Evolutionary conservation across 306 rosid genomes (phyloP), one percentile per base, ranked within the genome.

Genomic region (Chamaecrista fasciculata): DNA sequence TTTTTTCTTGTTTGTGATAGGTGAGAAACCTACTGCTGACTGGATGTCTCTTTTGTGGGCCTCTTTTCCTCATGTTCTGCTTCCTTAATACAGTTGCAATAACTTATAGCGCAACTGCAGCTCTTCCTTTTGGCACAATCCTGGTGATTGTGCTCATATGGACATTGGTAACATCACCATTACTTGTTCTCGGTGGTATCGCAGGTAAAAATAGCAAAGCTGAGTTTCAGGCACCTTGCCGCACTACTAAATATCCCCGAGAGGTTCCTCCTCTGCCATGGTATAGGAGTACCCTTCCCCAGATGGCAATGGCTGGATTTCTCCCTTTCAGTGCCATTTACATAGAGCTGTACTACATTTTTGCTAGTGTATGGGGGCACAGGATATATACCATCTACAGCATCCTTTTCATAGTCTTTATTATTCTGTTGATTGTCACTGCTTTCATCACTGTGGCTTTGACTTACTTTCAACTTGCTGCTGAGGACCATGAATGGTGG

Each of bases 401-500:
- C 85, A 90, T 93, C 74, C 87, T 93, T 46, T 93, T 90, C 76
- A 93, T 93, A 23, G 98, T 93, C 76, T 93, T 93, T 69, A 85
- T 93, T 62, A 93, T 93, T 80, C 96, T 93, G 72, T 72, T 93
- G 87, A 88, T 90, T 73, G 98, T 93, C 81, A 93, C 98, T 60
- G 98, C 98, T 76, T 93, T 93, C 73, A 93, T 90, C 74, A 93
- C 98, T 58, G 98, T 93, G 84, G 98, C 98, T 65, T 74, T 93
- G 91, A 93, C 98, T 50, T 93, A 93, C 83, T 93, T 93, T 73
- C 98, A 93, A 85, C 96, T 93, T 73, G 92, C 98, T 72, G 97
- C 98, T n/a, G 98, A 93, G 82, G 98, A 93, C 79, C 98, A 93
- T 77, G 97, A 82, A 83, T 93, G 98, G 98, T 93, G 98, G 98